A percentile compares a stretch with the other conserved stretches of the same genome.
phyloP scores from a whole-genome alignment of 2,329 filamentous ascomycete genomes.

The Botryosphaeria dothidea region DNA sequence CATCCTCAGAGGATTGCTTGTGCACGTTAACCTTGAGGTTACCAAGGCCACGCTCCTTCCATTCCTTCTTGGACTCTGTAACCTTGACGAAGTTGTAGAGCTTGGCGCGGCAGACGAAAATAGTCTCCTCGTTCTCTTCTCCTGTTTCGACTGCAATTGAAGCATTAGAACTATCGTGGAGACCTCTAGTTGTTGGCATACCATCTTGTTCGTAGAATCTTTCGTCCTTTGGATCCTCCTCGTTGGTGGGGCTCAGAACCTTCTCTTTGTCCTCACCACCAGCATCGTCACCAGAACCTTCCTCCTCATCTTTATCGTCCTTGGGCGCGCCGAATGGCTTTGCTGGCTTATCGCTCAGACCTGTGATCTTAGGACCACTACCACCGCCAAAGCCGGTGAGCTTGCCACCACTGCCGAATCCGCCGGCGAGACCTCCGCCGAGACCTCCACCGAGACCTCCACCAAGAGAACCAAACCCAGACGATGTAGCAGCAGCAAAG shows the following conservation, averaged over 20 bases:
- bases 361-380: slow-evolving; percentile 47
- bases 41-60: slow-evolving; percentile 88
- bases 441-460: slow-evolving; percentile 42
- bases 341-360: slow-evolving; percentile 59
- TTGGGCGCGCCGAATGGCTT: slow-evolving; percentile 78
- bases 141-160: slow-evolving; percentile 71
- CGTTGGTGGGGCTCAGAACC: slow-evolving; percentile 20
- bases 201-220: slow-evolving; percentile 63
- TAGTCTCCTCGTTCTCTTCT: slow-evolving; percentile 77
- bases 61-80: slow-evolving; percentile 58
- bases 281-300: slow-evolving; percentile 52
- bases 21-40: slow-evolving; percentile 75
- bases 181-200: slow-evolving; percentile 45
- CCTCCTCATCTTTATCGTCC: slow-evolving; percentile 60
- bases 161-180: neutral
- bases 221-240: slow-evolving; percentile 61
- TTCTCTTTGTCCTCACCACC: slow-evolving; percentile 38
- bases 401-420: slow-evolving; percentile 44
- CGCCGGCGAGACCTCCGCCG: too few species aligned
- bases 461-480: slow-evolving; percentile 15
- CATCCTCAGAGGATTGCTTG: slow-evolving; percentile 41
- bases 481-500: slow-evolving; percentile 19
- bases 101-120: slow-evolving; percentile 77
- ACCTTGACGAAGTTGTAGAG: slow-evolving; percentile 76
- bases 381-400: slow-evolving; percentile 72